Evolutionary conservation across 345 rosid genomes (phyloP), one percentile per base, ranked within the genome.

Genomic region (Salix dunnii): DNA sequence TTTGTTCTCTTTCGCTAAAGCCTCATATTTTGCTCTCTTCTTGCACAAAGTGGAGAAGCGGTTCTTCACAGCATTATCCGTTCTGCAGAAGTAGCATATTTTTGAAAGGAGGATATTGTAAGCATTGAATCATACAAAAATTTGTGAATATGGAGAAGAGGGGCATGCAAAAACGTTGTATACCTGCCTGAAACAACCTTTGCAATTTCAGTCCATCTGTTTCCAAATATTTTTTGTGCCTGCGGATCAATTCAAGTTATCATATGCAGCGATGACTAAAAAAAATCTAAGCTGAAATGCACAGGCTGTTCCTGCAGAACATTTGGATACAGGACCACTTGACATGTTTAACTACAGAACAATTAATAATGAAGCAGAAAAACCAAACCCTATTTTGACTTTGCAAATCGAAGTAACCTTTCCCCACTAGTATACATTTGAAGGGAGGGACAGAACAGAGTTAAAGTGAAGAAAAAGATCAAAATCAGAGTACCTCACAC

Each of bases 141-240:
- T 25, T 48, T 23, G 43, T 31, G 31, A 46, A 21, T 31, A 31
- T 18, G 28, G 35, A 23, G 43, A n/a, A 7, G 46, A 42, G 53
- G 49, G 17, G 21, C 7, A 58, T n/a, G 63, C 63, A 71, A 71
- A 21, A 58, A 75, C 48, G 48, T 58, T 28, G 40, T 74, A 35
- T 92, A 96, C 99, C 99, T 93, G 83, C 99, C 98, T 79, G 98
- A 92, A 83, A 96, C 97, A 89, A 93, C 97, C 90, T 96, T 96
- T 71, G 99, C 98, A 40, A 96, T 96, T 86, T 96, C 98, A 38
- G 97, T 96, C 99, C 99, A 96, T 84, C 97, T 89, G 82, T 96
- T 96, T 40, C 99, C 99, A 76, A 90, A 93, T 79, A 93, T 80
- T 81, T 88, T 91, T 76, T 96, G 99, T 35, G 99, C 98, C 99